phyloP scores from a whole-genome alignment of 1,139 yeast species.

The Meyerozyma athensensis region DNA sequence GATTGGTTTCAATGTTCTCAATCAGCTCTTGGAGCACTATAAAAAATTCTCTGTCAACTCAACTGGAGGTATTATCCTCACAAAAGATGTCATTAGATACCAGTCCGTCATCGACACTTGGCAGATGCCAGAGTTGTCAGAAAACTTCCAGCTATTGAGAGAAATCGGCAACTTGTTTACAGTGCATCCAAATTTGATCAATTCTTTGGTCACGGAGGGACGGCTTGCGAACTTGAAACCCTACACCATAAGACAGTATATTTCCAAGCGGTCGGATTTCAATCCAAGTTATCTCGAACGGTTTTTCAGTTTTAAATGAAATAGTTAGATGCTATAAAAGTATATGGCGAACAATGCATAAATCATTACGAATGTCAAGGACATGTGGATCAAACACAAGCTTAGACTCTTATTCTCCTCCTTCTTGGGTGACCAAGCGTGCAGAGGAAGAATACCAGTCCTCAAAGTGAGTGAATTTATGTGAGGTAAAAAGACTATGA shows the following conservation, averaged over 20 bases:
- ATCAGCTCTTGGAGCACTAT: conserved; percentile 64
- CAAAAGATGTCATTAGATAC: conserved; percentile 78
- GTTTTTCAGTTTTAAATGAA: conserved; percentile 35
- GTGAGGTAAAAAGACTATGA: background rate
- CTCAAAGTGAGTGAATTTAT: background rate
- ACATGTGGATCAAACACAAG: conserved; percentile 8
- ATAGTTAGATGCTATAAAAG: conserved; percentile 7
- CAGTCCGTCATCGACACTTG: conserved; percentile 71
- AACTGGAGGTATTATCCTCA: conserved; percentile 79
- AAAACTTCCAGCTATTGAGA: conserved; percentile 65
- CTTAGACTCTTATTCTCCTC: conserved; percentile 2
- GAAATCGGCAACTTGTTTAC: conserved; percentile 85
- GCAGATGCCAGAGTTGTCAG: conserved; percentile 61
- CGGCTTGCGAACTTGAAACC: conserved; percentile 68
- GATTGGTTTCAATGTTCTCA: conserved; percentile 58
- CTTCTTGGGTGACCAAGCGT: conserved; percentile 1
- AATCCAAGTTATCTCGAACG: conserved; percentile 51
- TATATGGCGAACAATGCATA: conserved; percentile 9
- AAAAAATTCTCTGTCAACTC: conserved; percentile 73
- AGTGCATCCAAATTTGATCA: conserved; percentile 63
- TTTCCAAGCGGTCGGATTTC: conserved; percentile 69
- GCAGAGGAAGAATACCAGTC: background rate
- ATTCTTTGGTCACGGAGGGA: conserved; percentile 79
- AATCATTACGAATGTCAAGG: conserved; percentile 5
- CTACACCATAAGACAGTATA: conserved; percentile 60